Percentiles rank a stretch among this genome's conserved stretches.
Evolutionary conservation across 2,329 filamentous ascomycete genomes (phyloP).

Genomic region (Pseudogymnoascus sp.): DNA sequence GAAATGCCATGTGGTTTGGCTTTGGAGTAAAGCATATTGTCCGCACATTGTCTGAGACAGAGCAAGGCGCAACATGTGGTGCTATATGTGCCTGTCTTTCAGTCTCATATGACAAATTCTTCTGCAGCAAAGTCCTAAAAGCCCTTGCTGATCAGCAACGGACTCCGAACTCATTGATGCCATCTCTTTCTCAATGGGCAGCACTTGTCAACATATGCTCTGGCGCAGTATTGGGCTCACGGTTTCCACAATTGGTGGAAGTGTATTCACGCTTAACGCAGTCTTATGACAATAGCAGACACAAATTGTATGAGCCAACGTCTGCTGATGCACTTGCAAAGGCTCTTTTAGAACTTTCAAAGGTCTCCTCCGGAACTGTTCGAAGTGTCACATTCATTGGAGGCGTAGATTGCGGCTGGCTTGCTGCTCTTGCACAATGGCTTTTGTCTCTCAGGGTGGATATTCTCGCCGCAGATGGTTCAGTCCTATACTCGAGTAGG

Average conservation of each 20-base stretch:
- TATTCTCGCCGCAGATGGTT: not conserved
- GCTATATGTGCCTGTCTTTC: slow-evolving; percentile 19
- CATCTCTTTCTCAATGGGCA: slow-evolving; percentile 14
- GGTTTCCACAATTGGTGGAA: not conserved
- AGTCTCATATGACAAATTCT: slow-evolving; percentile 7
- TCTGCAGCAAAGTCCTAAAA: slow-evolving; percentile 6
- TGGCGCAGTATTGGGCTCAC: slow-evolving; percentile 11
- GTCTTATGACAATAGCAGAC: not conserved
- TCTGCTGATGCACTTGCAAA: not conserved
- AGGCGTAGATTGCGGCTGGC: slow-evolving; percentile 17
- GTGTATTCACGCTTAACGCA: not conserved
- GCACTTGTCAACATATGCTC: slow-evolving; percentile 13
- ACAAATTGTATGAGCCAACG: not conserved
- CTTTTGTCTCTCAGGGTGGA: slow-evolving; percentile 14
- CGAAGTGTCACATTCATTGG: slow-evolving; percentile 16
- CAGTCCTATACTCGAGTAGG: not conserved
- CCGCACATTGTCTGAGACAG: slow-evolving; percentile 16
- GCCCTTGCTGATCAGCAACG: slow-evolving; percentile 7
- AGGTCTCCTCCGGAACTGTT: slow-evolving; percentile 11
- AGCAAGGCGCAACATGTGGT: slow-evolving; percentile 17
- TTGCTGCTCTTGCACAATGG: slow-evolving; percentile 20
- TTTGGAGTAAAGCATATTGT: slow-evolving; percentile 21
- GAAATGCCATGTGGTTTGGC: slow-evolving; percentile 20
- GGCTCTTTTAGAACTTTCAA: slow-evolving; percentile 3
- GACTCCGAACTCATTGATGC: slow-evolving; percentile 12